Conservation (phyloP, 768 basidiomycete genomes). For the Lepiota brunneoincarnata region DNA sequence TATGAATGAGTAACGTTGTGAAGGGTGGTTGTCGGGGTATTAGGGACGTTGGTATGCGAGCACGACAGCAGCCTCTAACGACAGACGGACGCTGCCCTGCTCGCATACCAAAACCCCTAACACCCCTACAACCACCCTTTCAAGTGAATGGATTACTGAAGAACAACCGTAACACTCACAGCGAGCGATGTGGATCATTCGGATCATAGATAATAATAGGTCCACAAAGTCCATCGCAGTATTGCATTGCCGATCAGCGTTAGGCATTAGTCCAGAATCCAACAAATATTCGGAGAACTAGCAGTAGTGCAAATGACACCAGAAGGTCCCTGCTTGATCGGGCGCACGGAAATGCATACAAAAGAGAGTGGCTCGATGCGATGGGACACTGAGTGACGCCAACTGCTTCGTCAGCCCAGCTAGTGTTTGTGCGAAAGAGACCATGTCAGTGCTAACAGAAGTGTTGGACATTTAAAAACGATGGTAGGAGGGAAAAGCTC, state of each 20-base stretch:
- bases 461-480: background rate
- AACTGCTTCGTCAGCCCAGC: conserved; percentile 39
- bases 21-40: too few species aligned
- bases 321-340: conserved; percentile 43
- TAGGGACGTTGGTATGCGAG: too few species aligned
- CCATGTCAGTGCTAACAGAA: conserved; percentile 46
- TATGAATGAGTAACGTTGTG: conserved; percentile 44
- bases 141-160: too few species aligned
- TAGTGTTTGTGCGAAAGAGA: conserved; percentile 32
- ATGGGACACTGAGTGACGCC: conserved; percentile 43
- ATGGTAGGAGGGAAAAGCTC: conserved; percentile 14
- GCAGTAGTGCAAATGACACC: conserved; percentile 38
- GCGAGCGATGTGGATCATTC: conserved; percentile 28
- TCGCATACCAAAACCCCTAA: too few species aligned
- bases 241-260: conserved; percentile 36
- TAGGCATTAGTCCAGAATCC: conserved; percentile 14
- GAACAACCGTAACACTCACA: background rate
- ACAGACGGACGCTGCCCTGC: too few species aligned
- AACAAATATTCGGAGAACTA: background rate
- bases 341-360: conserved; percentile 34
- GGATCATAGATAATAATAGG: conserved; percentile 44
- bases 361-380: conserved; percentile 32
- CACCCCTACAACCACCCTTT: too few species aligned
- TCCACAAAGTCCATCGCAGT: conserved; percentile 56
- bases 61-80: conserved; percentile 24